Evolutionary conservation across 257 asterid species (phyloP).

Genomic region (Mitragyna speciosa): DNA sequence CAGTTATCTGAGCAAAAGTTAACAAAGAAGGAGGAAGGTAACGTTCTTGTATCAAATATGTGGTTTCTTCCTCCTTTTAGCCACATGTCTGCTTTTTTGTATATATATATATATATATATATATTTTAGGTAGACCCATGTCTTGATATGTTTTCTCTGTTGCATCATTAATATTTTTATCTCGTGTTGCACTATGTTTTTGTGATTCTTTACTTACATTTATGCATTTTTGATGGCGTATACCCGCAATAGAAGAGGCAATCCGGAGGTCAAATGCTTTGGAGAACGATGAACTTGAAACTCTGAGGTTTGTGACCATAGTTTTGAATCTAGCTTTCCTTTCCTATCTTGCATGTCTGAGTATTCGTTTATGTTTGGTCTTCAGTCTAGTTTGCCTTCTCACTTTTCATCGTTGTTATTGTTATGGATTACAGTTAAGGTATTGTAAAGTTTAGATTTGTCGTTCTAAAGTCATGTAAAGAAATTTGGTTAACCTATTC

Average conservation of each 20-base stretch:
- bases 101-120: no score
- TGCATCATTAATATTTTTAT: neutral
- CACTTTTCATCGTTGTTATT: no score
- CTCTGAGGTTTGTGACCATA: slow-evolving; percentile 60
- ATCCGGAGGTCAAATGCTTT: slow-evolving; percentile 71
- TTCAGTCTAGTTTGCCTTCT: neutral
- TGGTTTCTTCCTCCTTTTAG: neutral
- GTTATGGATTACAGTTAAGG: neutral
- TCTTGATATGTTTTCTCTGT: neutral
- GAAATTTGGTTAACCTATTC: neutral
- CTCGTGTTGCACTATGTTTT: neutral
- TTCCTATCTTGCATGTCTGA: neutral
- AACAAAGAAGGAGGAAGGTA: slow-evolving; percentile 83
- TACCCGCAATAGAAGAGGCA: slow-evolving; percentile 67
- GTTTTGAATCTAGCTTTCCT: neutral
- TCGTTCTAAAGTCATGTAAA: neutral
- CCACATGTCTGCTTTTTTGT: neutral
- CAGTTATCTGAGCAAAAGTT: slow-evolving; percentile 74
- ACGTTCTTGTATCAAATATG: neutral
- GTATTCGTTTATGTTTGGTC: neutral
- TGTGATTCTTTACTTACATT: neutral
- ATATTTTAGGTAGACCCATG: neutral
- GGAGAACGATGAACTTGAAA: slow-evolving; percentile 65
- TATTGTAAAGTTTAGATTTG: neutral
- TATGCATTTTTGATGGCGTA: neutral